phyloP scores from a whole-genome alignment of 345 rosid species.

The Orychophragmus violaceus region DNA sequence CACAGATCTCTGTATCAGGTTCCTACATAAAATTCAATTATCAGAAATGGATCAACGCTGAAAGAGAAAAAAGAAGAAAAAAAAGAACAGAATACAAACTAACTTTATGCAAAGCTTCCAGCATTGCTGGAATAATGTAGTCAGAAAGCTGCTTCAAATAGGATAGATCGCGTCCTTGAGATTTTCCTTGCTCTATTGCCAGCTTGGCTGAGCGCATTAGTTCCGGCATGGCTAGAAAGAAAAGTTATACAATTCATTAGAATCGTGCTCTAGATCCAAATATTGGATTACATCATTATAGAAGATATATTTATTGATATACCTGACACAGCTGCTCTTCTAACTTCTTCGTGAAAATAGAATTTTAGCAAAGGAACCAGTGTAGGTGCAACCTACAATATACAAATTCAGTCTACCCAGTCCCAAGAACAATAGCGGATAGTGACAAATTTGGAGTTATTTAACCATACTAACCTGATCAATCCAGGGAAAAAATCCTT shows the following conservation, averaged over 20 bases:
- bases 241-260: not conserved
- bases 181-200: slow-evolving; percentile 83
- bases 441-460: not conserved
- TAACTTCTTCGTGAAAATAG: slow-evolving; percentile 98
- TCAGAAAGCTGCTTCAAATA: slow-evolving; percentile 93
- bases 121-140: slow-evolving; percentile 82
- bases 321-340: slow-evolving; percentile 99
- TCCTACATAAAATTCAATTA: slow-evolving; percentile 56
- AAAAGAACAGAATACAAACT: slow-evolving; percentile 5
- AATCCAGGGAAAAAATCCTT: slow-evolving; percentile 99
- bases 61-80: not conserved
- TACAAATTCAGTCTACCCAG: slow-evolving; percentile 3
- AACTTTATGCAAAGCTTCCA: slow-evolving; percentile 97
- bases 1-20: slow-evolving; percentile 95
- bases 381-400: slow-evolving; percentile 82
- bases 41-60: not conserved
- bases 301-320: not conserved
- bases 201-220: slow-evolving; percentile 88
- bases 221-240: slow-evolving; percentile 91
- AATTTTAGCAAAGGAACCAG: slow-evolving; percentile 95
- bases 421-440: not conserved
- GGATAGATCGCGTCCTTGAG: slow-evolving; percentile 85
- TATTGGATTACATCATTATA: not conserved
- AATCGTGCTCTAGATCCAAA: not conserved
- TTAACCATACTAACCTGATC: slow-evolving; percentile 58